Base-by-base conservation (phyloP, 106 monocot genomes). In the Dendrobium huoshanense region DNA sequence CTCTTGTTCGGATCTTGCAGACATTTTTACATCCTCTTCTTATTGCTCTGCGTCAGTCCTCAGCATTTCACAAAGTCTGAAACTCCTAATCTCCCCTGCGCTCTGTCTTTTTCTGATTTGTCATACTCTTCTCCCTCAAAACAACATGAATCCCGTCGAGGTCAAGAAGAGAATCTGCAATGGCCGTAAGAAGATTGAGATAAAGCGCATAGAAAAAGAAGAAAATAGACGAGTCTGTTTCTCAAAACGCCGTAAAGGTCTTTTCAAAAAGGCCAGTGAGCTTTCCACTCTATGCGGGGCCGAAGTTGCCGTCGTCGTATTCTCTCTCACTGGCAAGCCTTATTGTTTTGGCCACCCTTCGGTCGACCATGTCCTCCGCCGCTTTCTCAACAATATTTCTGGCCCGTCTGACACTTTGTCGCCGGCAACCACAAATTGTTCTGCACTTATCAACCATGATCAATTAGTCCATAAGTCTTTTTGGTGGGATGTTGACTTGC, bases 201-300 rank as follows among this genome's bases (percentile, higher is more conserved):
- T 56, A 18, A 56, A 56, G 56, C 56, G 3, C 20, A 56, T 56
- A 9, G 19, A 16, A 15, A 56, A 56, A 4, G 56, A 16, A 17
- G 17, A 20, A 17, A 18, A 0, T 4, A 9, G 56, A 3, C 15
- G n/a, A 58, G 58, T 58, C n/a, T 58, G 58, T 17, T 58, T 58
- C 58, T 58, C 58, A 19, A 58, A 58, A 19, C 58, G n/a, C 20
- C 58, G 58, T 2, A 20, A 58, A 58, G 77, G 77, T 0, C 77
- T 77, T 18, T 77, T 77, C 77, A 77, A 45, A 19, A 77, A 77
- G 77, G 77, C 77, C 9, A 77, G n/a, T 47, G 77, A 77, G 48
- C 77, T 77, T 17, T 77, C n/a, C 77, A 77, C 22, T 49, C 77
- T 77, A 9, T 77, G 77, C 48, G 25, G 77, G 0, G 47, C 77